These are phyloP conservation scores for Puya raimondii DNA, from an alignment of 176 grass and related monocot species.

Conservation along the genomic window DNA sequence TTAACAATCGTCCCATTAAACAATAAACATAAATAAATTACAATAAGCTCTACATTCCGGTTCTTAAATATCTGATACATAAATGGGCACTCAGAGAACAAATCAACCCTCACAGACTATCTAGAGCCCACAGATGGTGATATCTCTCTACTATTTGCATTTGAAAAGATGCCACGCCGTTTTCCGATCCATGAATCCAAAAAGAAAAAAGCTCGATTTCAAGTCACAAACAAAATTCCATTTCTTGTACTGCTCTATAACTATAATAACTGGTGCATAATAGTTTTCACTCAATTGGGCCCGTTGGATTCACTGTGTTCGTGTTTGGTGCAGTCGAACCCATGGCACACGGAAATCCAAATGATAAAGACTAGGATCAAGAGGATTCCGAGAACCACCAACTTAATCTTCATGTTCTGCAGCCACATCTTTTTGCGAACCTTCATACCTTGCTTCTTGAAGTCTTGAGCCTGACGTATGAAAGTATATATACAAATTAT, in stretches of 20 bases:
- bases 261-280: not conserved
- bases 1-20: not conserved
- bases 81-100: not conserved
- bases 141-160: not conserved
- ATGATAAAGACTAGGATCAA: constrained; percentile 75
- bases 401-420: constrained; percentile 90
- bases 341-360: constrained; percentile 87
- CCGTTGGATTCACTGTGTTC: constrained; percentile 20
- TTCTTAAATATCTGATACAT: not conserved
- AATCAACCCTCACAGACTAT: not conserved
- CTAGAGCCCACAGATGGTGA: not conserved
- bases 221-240: not conserved
- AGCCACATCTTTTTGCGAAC: constrained; percentile 88
- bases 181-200: not conserved
- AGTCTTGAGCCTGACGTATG: constrained; percentile 60
- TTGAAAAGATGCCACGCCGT: not conserved
- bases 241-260: not conserved
- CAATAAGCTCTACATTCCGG: not conserved
- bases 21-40: not conserved
- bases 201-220: not conserved
- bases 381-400: constrained; percentile 70
- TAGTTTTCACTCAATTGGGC: not conserved
- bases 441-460: constrained; percentile 80
- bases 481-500: too few relatives aligned
- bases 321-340: constrained; percentile 92